phyloP scores from a whole-genome alignment of 2,329 filamentous ascomycete species.

The Cytospora schulzeri region DNA sequence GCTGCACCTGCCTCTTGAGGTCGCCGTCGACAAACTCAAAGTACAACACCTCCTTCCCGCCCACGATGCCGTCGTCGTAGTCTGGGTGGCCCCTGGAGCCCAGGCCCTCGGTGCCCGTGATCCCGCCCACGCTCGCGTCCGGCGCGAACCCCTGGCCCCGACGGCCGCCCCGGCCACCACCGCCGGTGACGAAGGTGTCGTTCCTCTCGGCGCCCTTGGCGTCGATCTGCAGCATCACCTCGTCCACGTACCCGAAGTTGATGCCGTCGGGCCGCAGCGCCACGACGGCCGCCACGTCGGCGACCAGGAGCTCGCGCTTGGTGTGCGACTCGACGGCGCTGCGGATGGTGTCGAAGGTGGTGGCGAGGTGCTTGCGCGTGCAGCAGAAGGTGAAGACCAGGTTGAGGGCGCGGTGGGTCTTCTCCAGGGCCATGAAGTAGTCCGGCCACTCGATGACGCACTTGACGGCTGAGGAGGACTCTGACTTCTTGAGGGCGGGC shows the following conservation, averaged over 20 bases:
- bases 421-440: slow-evolving; percentile 70
- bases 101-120: slow-evolving; percentile 52
- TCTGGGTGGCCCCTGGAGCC: slow-evolving; percentile 32
- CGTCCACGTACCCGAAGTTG: slow-evolving; percentile 84
- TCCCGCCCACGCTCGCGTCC: slow-evolving; percentile 59
- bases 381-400: slow-evolving; percentile 94
- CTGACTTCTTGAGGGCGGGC: slow-evolving; percentile 19
- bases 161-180: slow-evolving; percentile 51
- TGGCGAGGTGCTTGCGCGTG: slow-evolving; percentile 87
- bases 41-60: slow-evolving; percentile 70
- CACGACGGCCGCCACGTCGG: slow-evolving; percentile 82
- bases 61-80: slow-evolving; percentile 36
- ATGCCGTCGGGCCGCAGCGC: slow-evolving; percentile 76
- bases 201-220: slow-evolving; percentile 69
- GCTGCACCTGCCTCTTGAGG: slow-evolving; percentile 75
- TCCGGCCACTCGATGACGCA: slow-evolving; percentile 68
- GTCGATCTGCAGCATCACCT: slow-evolving; percentile 79
- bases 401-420: slow-evolving; percentile 83
- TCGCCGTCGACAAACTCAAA: slow-evolving; percentile 95
- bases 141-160: slow-evolving; percentile 51
- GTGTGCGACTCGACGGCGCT: slow-evolving; percentile 83
- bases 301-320: slow-evolving; percentile 67
- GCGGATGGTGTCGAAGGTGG: slow-evolving; percentile 87
- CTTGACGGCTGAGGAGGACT: slow-evolving; percentile 30
- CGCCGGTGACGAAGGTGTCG: slow-evolving; percentile 62